Evolutionary conservation across 1,139 yeast genomes (phyloP), one percentile per base, ranked within the genome.

Genomic region (Magnusiomyces tetraspermus): DNA sequence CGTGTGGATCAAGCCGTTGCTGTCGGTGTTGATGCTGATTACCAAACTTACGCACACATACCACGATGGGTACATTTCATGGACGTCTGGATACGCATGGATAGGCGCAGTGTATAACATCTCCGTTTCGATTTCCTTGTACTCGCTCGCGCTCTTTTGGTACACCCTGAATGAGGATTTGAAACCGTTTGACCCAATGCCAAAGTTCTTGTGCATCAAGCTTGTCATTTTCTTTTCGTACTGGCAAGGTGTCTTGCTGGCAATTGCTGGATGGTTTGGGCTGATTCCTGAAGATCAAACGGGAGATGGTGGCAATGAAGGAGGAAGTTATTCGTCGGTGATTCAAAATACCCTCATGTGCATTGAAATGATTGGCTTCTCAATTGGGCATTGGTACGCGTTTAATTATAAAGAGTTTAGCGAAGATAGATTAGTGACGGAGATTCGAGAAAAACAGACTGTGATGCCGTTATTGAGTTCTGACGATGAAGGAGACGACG

Each of bases 181-280:
- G 60, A 76, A 74, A 53, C 89, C 86, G 0, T 90, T 84, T 70
- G 77, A 86, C 52, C 97, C 97, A 1, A 82, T 92, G 74, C 90
- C 95, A 10, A 94, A 94, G 67, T 92, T 92, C 65, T 68, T 94
- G 46, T 89, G 97, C 71, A 96, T 92, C 51, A 92, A 92, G 66
- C 75, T 89, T 59, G 87, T 92, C 54, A 90, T 94, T 53, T 92
- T 92, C 74, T 97, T 96, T 38, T 86, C 96, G 19, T 92, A 89
- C 67, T 92, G 98, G 98, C 98, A 92, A 66, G 92, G 96, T 0
- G 75, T 90, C 26, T 61, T 83, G 0, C 72, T 92, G 48, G 81
- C 87, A 0, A 65, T 85, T 1, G 63, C 87, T 42, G 80, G 77
- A 58, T 75, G 76, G 60, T 67, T 80, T 44, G 82, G 85, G 0